Evolutionary conservation across 208 protist species (phyloP).

Genomic region (Phytomonas serpens): DNA sequence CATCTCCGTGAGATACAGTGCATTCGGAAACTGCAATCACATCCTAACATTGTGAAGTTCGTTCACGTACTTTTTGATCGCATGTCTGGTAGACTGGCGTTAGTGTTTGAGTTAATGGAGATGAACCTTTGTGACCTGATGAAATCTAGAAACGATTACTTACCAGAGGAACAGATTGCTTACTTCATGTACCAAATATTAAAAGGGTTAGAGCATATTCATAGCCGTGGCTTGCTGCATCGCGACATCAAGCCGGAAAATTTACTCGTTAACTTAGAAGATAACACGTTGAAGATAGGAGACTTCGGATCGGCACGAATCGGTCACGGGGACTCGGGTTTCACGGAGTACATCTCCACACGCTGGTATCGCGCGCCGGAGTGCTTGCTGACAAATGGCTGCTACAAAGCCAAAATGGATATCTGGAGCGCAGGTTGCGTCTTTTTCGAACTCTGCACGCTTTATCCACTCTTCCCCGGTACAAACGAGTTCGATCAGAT

Average conservation of each 20-base stretch:
- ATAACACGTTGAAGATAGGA: constrained; percentile 76
- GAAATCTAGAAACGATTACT: constrained; percentile 70
- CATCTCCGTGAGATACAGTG: constrained; percentile 97
- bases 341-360: constrained; percentile 92
- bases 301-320: constrained; percentile 91
- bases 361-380: constrained; percentile 92
- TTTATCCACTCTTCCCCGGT: constrained; percentile 81
- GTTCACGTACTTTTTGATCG: constrained; percentile 94
- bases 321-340: constrained; percentile 61
- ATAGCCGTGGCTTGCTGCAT: constrained; percentile 90
- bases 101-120: constrained; percentile 98
- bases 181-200: constrained; percentile 86
- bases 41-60: constrained; percentile 94
- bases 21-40: constrained; percentile 81
- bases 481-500: constrained; percentile 79
- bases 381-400: constrained; percentile 83
- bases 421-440: constrained; percentile 87
- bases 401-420: constrained; percentile 91
- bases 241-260: constrained; percentile 98
- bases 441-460: constrained; percentile 74
- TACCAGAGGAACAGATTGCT: constrained; percentile 81
- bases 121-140: constrained; percentile 98
- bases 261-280: constrained; percentile 85
- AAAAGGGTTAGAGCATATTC: constrained; percentile 91
- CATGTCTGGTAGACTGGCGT: constrained; percentile 84